These are phyloP conservation scores for Globisporangium lucens DNA, from an alignment of 352 stramenopile species.

Conservation along the genomic window DNA sequence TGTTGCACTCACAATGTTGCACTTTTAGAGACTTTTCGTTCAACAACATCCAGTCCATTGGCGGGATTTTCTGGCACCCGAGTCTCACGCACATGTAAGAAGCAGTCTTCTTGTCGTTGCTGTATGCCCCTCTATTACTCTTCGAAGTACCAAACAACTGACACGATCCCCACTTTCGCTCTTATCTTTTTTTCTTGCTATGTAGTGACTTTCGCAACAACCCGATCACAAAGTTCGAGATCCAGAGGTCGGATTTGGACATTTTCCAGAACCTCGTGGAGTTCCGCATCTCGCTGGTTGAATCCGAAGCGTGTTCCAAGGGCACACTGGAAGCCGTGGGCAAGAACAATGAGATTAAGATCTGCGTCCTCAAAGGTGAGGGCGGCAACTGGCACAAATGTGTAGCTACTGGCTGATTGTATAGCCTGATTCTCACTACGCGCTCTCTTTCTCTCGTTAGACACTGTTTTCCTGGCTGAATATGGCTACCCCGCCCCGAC, in stretches of 20 bases:
- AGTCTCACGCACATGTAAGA: slow-evolving; percentile 17
- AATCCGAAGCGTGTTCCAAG: neutral
- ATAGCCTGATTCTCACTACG: neutral
- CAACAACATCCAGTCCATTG: slow-evolving; percentile 18
- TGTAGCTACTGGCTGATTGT: neutral
- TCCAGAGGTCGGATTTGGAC: slow-evolving; percentile 13
- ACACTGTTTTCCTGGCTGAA: neutral
- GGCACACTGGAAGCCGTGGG: slow-evolving; percentile 4
- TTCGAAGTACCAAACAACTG: neutral
- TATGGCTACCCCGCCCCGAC: neutral
- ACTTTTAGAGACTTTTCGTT: slow-evolving; percentile 24
- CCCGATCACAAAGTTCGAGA: slow-evolving; percentile 24
- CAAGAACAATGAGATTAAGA: neutral
- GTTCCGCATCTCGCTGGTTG: slow-evolving; percentile 14
- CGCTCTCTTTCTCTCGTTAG: neutral
- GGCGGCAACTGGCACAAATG: neutral
- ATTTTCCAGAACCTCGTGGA: slow-evolving; percentile 11
- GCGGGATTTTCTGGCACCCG: slow-evolving; percentile 19
- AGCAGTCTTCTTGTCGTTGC: neutral
- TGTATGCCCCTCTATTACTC: no score
- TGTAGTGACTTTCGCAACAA: slow-evolving; percentile 21
- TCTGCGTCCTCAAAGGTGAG: slow-evolving; percentile 18
- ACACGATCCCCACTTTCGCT: neutral
- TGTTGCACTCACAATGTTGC: neutral
- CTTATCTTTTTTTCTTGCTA: no score